A percentile compares a stretch with the other conserved stretches of the same genome.
Evolutionary conservation across 2,329 filamentous ascomycete genomes (phyloP).

Genomic region (Epichloe hybrida): DNA sequence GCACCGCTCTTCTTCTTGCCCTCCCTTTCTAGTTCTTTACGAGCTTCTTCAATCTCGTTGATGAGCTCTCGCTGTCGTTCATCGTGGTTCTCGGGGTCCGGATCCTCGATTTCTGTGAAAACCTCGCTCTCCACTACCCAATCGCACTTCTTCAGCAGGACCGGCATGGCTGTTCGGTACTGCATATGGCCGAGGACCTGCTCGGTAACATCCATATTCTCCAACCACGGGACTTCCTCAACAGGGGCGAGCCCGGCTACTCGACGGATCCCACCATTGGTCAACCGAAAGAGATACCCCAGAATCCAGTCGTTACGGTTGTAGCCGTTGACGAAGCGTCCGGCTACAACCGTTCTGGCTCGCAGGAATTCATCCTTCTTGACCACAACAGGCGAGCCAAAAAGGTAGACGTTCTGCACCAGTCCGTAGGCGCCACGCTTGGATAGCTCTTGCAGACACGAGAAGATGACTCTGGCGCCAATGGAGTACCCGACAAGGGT

Average conservation of each 20-base stretch:
- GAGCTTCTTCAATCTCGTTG: slow-evolving; percentile 89
- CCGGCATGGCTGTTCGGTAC: slow-evolving; percentile 85
- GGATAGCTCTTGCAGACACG: slow-evolving; percentile 76
- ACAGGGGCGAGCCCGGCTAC: slow-evolving; percentile 74
- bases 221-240: slow-evolving; percentile 62
- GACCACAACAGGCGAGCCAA: slow-evolving; percentile 82
- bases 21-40: slow-evolving; percentile 72
- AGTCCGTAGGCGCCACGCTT: slow-evolving; percentile 73
- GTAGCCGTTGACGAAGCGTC: slow-evolving; percentile 91
- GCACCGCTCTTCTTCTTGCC: slow-evolving; percentile 48
- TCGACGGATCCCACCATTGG: slow-evolving; percentile 77
- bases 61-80: slow-evolving; percentile 85
- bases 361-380: slow-evolving; percentile 81
- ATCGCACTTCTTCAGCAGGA: slow-evolving; percentile 71
- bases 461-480: slow-evolving; percentile 83
- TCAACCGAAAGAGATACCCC: slow-evolving; percentile 89
- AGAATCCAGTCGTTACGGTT: slow-evolving; percentile 95
- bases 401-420: slow-evolving; percentile 89
- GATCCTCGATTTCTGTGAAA: slow-evolving; percentile 92
- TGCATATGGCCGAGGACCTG: slow-evolving; percentile 90
- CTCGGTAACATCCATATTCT: slow-evolving; percentile 81
- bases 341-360: slow-evolving; percentile 70
- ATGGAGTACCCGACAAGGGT: slow-evolving; percentile 93
- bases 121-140: slow-evolving; percentile 89
- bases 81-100: slow-evolving; percentile 85